Evolutionary conservation across 306 rosid species (phyloP).

Genomic region (Prosopis cineraria): DNA sequence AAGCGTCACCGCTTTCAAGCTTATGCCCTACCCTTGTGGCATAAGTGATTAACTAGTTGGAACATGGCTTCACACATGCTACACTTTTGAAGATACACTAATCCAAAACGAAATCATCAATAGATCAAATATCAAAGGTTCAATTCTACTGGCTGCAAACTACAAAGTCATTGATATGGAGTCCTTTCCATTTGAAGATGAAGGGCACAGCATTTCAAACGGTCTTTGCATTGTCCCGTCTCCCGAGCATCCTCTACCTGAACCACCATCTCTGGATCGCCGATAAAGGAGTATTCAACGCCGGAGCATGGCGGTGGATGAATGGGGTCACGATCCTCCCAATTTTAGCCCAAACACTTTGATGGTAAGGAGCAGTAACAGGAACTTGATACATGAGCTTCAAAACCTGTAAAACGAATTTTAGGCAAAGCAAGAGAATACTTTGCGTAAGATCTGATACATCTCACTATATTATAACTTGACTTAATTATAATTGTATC

Average conservation of each 20-base stretch:
- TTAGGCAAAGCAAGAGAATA: slow-evolving; percentile 12
- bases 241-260: slow-evolving; percentile 60
- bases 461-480: background rate
- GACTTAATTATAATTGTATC: background rate
- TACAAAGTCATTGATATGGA: background rate
- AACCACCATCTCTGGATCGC: slow-evolving; percentile 93
- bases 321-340: slow-evolving; percentile 63
- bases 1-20: too few species aligned
- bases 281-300: slow-evolving; percentile 70
- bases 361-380: slow-evolving; percentile 80
- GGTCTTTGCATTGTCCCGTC: background rate
- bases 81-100: background rate
- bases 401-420: slow-evolving; percentile 56
- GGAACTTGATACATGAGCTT: slow-evolving; percentile 96
- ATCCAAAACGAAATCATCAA: background rate
- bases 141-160: background rate
- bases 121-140: background rate
- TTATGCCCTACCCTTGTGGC: background rate
- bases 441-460: background rate
- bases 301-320: slow-evolving; percentile 64
- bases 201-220: background rate
- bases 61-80: background rate
- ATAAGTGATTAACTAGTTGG: background rate
- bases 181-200: background rate
- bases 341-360: slow-evolving; percentile 79